A percentile compares a stretch with the other conserved stretches of the same genome.
phyloP scores from a whole-genome alignment of 805 yeast species.

The Lachancea dasiensis region DNA sequence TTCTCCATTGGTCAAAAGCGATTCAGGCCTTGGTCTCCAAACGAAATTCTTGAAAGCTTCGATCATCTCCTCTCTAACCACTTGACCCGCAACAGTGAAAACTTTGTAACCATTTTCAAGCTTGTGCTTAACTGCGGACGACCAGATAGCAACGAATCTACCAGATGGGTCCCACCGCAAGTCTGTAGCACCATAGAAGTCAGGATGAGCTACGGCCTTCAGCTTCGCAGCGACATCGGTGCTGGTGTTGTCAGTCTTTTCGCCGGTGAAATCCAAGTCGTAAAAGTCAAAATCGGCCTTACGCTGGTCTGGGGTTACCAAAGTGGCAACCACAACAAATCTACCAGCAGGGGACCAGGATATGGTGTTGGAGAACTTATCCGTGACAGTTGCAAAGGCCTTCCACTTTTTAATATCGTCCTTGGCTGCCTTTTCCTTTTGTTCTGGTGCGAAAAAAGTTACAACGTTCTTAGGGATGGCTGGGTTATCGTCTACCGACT shows the following conservation, averaged over 20 bases:
- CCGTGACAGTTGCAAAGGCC: conserved; percentile 49
- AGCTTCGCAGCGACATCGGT: conserved; percentile 51
- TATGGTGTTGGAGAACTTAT: conserved; percentile 65
- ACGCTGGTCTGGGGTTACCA: conserved; percentile 40
- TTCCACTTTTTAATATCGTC: conserved; percentile 47
- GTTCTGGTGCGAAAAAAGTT: conserved; percentile 80
- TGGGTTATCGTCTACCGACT: conserved; percentile 46
- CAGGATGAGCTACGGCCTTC: conserved; percentile 55
- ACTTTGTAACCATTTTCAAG: conserved; percentile 88
- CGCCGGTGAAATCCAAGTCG: conserved; percentile 81
- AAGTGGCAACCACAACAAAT: conserved; percentile 54
- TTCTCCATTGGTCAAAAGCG: conserved; percentile 68
- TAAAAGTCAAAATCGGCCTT: conserved; percentile 74
- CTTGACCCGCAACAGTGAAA: conserved; percentile 75
- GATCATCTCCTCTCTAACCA: conserved; percentile 66
- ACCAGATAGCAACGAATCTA: conserved; percentile 81
- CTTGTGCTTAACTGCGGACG: conserved; percentile 77
- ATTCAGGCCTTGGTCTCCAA: conserved; percentile 97
- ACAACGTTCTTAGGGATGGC: conserved; percentile 61
- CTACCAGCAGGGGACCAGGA: conserved; percentile 93
- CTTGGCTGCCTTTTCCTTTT: conserved; percentile 41
- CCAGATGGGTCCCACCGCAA: conserved; percentile 96
- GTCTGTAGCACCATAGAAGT: conserved; percentile 73
- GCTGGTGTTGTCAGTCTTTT: conserved; percentile 30
- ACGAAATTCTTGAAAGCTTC: conserved; percentile 82